Evolutionary conservation across 163 green algal genomes (phyloP), one percentile per base, ranked within the genome.

Genomic region (Chlorella variabilis): DNA sequence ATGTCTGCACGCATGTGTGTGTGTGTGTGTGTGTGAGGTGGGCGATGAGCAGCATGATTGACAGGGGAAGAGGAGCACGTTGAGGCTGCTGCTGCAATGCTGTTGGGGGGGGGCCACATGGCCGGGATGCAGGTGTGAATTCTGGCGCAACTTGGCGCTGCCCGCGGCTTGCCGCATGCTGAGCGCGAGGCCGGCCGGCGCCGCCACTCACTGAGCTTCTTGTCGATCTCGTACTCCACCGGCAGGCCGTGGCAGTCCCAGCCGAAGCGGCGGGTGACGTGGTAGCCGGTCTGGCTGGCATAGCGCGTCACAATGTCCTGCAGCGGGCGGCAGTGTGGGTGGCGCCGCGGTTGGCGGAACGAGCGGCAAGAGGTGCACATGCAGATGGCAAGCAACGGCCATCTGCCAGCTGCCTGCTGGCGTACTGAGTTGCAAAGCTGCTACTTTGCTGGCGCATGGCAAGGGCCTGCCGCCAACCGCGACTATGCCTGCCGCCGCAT

Each of bases 241-340:
- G 97, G 97, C 74, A 99, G 91, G 39, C 97, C 97, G 85, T 99
- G 97, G 88, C 96, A 99, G 83, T 99, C 97, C 97, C 97, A 99
- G 76, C 97, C 94, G 92, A 99, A 98, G 49, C 94, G 89, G 20
- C 95, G 89, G 0, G 87, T 92, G 17, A 99, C 96, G 84, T 99
- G 95, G 82, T 96, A 90, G 0, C 97, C 97, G 0, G 91, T 98
- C 3, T 85, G 77, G 69, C 77, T 93, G 27, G 95, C 95, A 85
- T 98, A 99, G 7, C 97, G 91, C 3, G 97, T 99, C 25, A 99
- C 96, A 77, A 99, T 95, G 83, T 99, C 96, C 95, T 98, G 89
- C 79, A 88, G 3, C n/a, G n/a, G n/a, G 9, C 5, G 66, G 23
- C 7, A 7, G 2, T 9, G 29, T 8, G 25, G 29, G 1, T 11